Evolutionary conservation across 129 eudicot genomes (phyloP), one percentile per base, ranked within the genome.

Genomic region (Mikania micrantha): DNA sequence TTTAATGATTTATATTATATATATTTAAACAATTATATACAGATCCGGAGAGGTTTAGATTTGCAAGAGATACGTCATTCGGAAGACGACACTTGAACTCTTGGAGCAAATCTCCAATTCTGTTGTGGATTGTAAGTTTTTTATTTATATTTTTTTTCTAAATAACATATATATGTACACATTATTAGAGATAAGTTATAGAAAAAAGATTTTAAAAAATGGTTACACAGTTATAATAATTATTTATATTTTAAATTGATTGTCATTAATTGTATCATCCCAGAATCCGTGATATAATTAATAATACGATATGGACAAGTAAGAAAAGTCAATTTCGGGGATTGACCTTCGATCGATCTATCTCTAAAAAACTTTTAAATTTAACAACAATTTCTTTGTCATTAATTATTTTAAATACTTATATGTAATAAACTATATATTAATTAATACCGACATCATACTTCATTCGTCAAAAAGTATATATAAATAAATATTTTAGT

Each of bases 1-100:
- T 52, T 52, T 60, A 17, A 21, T 31, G 13, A 2, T 45, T 60
- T 8, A 27, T 54, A 6, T 21, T 54, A 6, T 21, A 5, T 8
- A 20, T 35, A 2, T 5, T n/a, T 52, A 12, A 28, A 12, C 28
- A 10, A 2, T 3, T 71, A 64, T 67, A n/a, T n/a, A n/a, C n/a
- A 85, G 90, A 85, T 49, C 90, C 90, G 10, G 84, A 85, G 60
- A 85, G 90, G 53, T 79, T 82, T 50, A 74, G 80, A 63, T 85
- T 75, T 73, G 91, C 85, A 15, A 79, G 87, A 50, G 87, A 85
- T 42, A 85, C 87, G 2, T 78, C 91, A 2, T 85, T 85, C 32
- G 91, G 87, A 21, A 74, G 87, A 44, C 79, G 91, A 49, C 91
- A 85, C 42, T 17, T 85, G 78, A 75, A 58, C 63, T 70, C 73